Evolutionary conservation across 352 stramenopile species (phyloP).

Genomic region (Pythium dissotocum): DNA sequence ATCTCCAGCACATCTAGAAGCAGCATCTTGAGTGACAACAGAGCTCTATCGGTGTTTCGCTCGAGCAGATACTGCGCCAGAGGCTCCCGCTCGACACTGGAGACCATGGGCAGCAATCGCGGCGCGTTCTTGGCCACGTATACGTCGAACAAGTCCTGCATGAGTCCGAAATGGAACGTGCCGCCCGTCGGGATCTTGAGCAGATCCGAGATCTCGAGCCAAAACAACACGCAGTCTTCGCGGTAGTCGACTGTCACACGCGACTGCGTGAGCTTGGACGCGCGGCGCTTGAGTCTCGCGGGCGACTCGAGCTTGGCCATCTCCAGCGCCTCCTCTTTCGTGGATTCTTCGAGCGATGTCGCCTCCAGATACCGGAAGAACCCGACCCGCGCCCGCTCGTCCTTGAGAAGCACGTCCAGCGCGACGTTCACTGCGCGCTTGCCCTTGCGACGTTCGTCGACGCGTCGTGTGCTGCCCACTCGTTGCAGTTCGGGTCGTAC

Average conservation of each 20-base stretch:
- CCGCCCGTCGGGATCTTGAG: slow-evolving; percentile 59
- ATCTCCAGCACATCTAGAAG: slow-evolving; percentile 61
- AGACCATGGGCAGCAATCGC: slow-evolving; percentile 56
- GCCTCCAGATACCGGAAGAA: slow-evolving; percentile 58
- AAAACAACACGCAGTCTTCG: slow-evolving; percentile 68
- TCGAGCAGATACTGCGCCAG: slow-evolving; percentile 48
- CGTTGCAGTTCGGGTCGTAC: slow-evolving; percentile 13
- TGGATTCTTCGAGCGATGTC: slow-evolving; percentile 41
- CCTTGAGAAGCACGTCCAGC: slow-evolving; percentile 54
- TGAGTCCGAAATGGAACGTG: slow-evolving; percentile 57
- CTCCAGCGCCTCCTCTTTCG: slow-evolving; percentile 13
- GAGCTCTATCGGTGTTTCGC: slow-evolving; percentile 39
- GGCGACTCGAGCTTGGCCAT: background rate
- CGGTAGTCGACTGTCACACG: slow-evolving; percentile 45
- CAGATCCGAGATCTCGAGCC: slow-evolving; percentile 65
- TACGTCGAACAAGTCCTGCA: slow-evolving; percentile 60
- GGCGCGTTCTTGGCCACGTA: slow-evolving; percentile 45
- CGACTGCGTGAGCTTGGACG: slow-evolving; percentile 33
- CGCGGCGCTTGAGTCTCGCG: slow-evolving; percentile 11
- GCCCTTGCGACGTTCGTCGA: slow-evolving; percentile 15
- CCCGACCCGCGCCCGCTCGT: slow-evolving; percentile 51
- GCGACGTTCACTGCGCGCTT: slow-evolving; percentile 43
- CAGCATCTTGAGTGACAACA: slow-evolving; percentile 65
- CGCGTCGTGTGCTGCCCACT: slow-evolving; percentile 3
- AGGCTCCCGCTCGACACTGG: slow-evolving; percentile 42